Evolutionary conservation across 2,329 filamentous ascomycete genomes (phyloP), one percentile per base, ranked within the genome.

Genomic region (Magnaporthales sp.): DNA sequence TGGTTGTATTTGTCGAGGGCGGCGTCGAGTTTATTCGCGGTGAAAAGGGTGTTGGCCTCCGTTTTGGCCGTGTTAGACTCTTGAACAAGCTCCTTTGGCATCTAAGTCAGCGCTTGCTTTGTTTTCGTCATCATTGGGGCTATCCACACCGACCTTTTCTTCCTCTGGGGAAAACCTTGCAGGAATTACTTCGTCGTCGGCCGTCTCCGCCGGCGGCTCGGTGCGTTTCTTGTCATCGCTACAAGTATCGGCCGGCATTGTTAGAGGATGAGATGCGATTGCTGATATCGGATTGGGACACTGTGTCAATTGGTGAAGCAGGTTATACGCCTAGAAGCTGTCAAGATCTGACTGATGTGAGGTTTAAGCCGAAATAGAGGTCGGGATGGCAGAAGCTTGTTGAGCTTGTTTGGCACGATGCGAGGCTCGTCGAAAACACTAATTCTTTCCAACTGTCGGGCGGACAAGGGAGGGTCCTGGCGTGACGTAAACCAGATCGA

Each of bases 1-100:
- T 90, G 86, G 73, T 93, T 89, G 78, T 98, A 98, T 68, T 86
- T 89, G 70, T 88, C 85, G 69, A 98, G 89, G 56, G 94, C 94
- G 69, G 89, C 87, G 67, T 89, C 85, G 77, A 90, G 95, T 69
- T 88, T 86, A 58, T 86, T 85, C 3, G 86, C 84, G 0, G 84
- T 81, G 78, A 97, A 98, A n/a, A 93, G 84, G 5, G 84, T 77
- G 74, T 97, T 98, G 15, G 92, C 94, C 67, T 88, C 83, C 1
- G 84, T 74, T 77, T 97, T 97, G 72, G 89, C 86, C 1, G 83
- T 75, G 71, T 90, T 89, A 3, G 92, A 92, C 77, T 94, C 87
- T 64, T 81, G 76, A 24, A 96, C 76, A 19, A 97, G 86, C 51
- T 81, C 78, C 89, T 91, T 68, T 32, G n/a, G 8, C 22, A 27